phyloP scores from a whole-genome alignment of 1,284 basidiomycete genomes.

The Trichosporon coremiiforme region DNA sequence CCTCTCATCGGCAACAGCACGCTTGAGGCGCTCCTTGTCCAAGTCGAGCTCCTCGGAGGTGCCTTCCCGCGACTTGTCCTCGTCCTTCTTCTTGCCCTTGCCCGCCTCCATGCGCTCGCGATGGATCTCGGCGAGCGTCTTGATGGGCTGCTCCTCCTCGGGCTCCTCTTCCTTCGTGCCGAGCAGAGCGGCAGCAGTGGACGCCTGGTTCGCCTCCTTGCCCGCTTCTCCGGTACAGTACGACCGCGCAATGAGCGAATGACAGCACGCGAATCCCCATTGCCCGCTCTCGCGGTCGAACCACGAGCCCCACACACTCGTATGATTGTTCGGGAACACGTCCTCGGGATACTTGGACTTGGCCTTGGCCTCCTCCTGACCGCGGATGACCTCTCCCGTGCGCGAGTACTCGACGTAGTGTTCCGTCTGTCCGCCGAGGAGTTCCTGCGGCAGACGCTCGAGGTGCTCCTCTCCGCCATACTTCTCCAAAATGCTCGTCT shows the following conservation, averaged over 20 bases:
- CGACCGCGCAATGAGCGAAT: slow-evolving; percentile 78
- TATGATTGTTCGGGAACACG: slow-evolving; percentile 93
- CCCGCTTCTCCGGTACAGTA: slow-evolving; percentile 92
- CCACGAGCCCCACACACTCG: slow-evolving; percentile 93
- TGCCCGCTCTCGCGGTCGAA: slow-evolving; percentile 69
- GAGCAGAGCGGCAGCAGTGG: slow-evolving; percentile 70
- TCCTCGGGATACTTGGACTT: slow-evolving; percentile 94
- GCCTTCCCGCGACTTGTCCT: slow-evolving; percentile 50
- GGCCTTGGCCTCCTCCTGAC: slow-evolving; percentile 80
- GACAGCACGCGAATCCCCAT: slow-evolving; percentile 97
- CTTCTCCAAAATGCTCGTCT: slow-evolving; percentile 80
- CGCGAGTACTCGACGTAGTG: slow-evolving; percentile 97
- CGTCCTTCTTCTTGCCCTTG: slow-evolving; percentile 40
- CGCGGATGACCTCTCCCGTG: slow-evolving; percentile 86
- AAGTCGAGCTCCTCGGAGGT: slow-evolving; percentile 62
- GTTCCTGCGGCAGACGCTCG: slow-evolving; percentile 74
- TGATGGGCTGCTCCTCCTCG: slow-evolving; percentile 33
- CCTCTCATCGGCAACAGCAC: slow-evolving; percentile 75
- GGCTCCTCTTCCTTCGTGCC: slow-evolving; percentile 46
- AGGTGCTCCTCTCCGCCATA: slow-evolving; percentile 96
- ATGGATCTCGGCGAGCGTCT: slow-evolving; percentile 54
- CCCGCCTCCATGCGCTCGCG: slow-evolving; percentile 32
- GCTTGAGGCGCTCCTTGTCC: slow-evolving; percentile 68
- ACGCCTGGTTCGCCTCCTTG: slow-evolving; percentile 73
- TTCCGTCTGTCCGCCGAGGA: slow-evolving; percentile 91